Percentiles rank a stretch among this genome's conserved stretches.
Conservation (phyloP, 192 early-diverging fungal species). For the Backusella morwellensis region DNA sequence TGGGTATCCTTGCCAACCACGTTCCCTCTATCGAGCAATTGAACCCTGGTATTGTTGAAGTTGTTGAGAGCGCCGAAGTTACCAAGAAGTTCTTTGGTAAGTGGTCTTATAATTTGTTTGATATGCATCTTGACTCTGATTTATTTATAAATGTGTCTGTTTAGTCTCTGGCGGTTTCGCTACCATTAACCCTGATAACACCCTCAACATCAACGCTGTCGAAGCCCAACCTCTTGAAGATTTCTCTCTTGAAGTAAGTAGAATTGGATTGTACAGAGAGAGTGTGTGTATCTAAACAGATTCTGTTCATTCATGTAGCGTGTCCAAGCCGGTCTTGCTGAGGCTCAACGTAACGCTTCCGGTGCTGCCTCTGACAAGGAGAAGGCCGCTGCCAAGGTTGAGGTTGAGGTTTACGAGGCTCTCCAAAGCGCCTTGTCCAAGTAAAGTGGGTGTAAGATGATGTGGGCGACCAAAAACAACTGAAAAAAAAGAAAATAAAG, state of each 20-base stretch:
- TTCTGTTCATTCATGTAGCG: slow-evolving; percentile 39
- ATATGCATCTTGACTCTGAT: too few relatives aligned
- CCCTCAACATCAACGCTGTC: slow-evolving; percentile 95
- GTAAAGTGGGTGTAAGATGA: slow-evolving; percentile 16
- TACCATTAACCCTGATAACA: slow-evolving; percentile 93
- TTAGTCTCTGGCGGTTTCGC: slow-evolving; percentile 94
- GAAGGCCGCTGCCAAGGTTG: slow-evolving; percentile 79
- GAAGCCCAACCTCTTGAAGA: slow-evolving; percentile 92
- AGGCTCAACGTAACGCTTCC: slow-evolving; percentile 70
- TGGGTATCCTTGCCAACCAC: slow-evolving; percentile 98
- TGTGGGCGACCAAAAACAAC: slow-evolving; percentile 2
- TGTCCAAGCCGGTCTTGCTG: slow-evolving; percentile 71
- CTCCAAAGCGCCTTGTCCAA: slow-evolving; percentile 69
- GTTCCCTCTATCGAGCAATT: slow-evolving; percentile 95
- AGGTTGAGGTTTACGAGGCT: slow-evolving; percentile 88
- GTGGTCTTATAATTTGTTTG: not conserved
- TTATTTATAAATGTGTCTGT: not conserved
- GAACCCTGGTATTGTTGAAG: slow-evolving; percentile 84
- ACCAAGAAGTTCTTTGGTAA: slow-evolving; percentile 92
- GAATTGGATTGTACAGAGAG: not conserved
- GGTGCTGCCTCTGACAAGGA: slow-evolving; percentile 70
- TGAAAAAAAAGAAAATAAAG: slow-evolving; percentile 6
- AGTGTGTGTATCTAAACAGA: not conserved
- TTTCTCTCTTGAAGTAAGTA: slow-evolving; percentile 72
- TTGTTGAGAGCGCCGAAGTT: slow-evolving; percentile 67